Conservation (phyloP, 345 rosid genomes). For the Hevea brasiliensis region DNA sequence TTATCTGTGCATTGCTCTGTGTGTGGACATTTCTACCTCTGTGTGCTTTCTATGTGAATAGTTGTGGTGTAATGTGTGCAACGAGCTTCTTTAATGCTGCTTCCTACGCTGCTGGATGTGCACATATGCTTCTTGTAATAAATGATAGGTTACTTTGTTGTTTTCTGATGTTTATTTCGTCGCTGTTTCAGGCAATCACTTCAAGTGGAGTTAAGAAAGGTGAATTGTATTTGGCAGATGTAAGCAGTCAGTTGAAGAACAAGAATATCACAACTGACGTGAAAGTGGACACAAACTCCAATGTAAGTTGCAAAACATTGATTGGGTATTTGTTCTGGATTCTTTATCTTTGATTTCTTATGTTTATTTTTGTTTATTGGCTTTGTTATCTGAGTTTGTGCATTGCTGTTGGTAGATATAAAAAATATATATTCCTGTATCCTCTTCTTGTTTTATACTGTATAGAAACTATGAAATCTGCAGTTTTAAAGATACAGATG, state of each 20-base stretch:
- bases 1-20: background rate
- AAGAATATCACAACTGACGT: constrained; percentile 39
- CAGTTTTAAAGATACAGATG: too few relatives aligned
- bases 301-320: constrained; percentile 43
- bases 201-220: constrained; percentile 35
- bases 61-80: background rate
- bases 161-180: background rate
- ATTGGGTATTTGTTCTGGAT: background rate
- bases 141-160: background rate
- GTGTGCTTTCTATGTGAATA: background rate
- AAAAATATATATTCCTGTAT: too few relatives aligned
- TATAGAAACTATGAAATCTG: background rate
- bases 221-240: constrained; percentile 31
- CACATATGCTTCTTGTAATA: background rate
- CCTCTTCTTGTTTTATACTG: too few relatives aligned
- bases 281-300: constrained; percentile 45
- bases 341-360: background rate
- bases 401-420: too few relatives aligned
- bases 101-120: background rate
- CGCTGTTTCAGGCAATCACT: constrained; percentile 33
- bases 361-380: background rate
- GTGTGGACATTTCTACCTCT: too few relatives aligned
- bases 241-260: constrained; percentile 37
- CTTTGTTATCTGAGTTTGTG: background rate
- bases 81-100: background rate